Evolutionary conservation across 75 land plant genomes (phyloP).

Genomic region (Pinus albicaulis): DNA sequence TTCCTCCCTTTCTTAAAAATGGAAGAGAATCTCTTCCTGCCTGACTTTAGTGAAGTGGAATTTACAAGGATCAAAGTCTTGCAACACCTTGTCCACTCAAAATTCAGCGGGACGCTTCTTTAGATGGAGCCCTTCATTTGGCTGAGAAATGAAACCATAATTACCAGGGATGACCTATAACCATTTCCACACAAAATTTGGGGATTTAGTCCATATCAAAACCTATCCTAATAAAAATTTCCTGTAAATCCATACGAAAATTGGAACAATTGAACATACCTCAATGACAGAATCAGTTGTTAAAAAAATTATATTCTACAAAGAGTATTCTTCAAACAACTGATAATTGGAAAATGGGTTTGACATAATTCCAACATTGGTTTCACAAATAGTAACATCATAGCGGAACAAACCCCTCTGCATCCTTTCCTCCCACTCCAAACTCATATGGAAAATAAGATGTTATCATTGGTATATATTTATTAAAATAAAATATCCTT

Average conservation of each 20-base stretch:
- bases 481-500: not conserved
- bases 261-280: not conserved
- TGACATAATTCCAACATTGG: constrained; percentile 52
- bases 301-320: not conserved
- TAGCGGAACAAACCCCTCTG: constrained; percentile 87
- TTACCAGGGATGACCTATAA: constrained; percentile 83
- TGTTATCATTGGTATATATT: not conserved
- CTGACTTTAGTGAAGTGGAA: constrained; percentile 97
- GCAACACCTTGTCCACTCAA: constrained; percentile 86
- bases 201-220: not conserved
- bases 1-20: constrained; percentile 60
- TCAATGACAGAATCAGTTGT: not conserved
- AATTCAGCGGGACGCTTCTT: constrained; percentile 97
- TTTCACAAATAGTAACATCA: constrained; percentile 93
- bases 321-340: not conserved
- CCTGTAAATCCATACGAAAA: not conserved
- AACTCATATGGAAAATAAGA: not conserved
- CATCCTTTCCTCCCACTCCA: constrained; percentile 91
- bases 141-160: constrained; percentile 85
- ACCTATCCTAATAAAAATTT: not conserved
- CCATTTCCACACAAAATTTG: not conserved
- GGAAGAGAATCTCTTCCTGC: constrained; percentile 90
- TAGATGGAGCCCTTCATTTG: constrained; percentile 93
- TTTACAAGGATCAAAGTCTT: constrained; percentile 83
- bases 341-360: constrained; percentile 1